Evolutionary conservation across 2,329 filamentous ascomycete species (phyloP).

Genomic region (Xylaria sp.): DNA sequence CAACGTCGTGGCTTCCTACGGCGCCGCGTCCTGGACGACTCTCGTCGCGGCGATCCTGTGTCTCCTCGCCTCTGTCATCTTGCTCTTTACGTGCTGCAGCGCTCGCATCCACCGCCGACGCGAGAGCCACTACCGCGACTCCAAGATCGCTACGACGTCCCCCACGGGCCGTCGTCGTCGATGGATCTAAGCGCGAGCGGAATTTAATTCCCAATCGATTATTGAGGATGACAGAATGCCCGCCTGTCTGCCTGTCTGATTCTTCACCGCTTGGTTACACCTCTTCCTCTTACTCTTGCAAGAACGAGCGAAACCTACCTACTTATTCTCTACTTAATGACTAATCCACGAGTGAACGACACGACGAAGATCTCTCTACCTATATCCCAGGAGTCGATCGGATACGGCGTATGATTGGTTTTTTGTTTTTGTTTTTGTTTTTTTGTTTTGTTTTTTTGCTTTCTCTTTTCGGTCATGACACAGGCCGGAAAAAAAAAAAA

Average conservation of each 20-base stretch:
- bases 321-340: constrained; percentile 21
- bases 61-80: constrained; percentile 65
- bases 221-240: neutral
- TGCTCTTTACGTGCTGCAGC: constrained; percentile 72
- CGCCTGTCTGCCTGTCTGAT: no score
- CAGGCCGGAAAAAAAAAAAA: neutral
- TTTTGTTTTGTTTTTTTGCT: neutral
- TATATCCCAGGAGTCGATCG: constrained; percentile 2
- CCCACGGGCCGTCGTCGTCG: constrained; percentile 14
- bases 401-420: constrained; percentile 9
- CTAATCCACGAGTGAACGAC: constrained; percentile 31
- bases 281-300: no score
- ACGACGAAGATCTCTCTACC: constrained; percentile 14
- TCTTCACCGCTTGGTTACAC: neutral
- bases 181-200: constrained; percentile 22
- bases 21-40: constrained; percentile 68
- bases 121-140: constrained; percentile 42
- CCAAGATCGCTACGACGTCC: constrained; percentile 12
- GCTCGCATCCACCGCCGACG: constrained; percentile 57
- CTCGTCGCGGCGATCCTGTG: constrained; percentile 66
- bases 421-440: neutral
- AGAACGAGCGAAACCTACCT: neutral
- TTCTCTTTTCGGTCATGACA: neutral
- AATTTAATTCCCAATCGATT: neutral
- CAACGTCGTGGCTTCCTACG: constrained; percentile 58